phyloP scores from a whole-genome alignment of 129 eudicot genomes.

The Kitagawia praeruptora region DNA sequence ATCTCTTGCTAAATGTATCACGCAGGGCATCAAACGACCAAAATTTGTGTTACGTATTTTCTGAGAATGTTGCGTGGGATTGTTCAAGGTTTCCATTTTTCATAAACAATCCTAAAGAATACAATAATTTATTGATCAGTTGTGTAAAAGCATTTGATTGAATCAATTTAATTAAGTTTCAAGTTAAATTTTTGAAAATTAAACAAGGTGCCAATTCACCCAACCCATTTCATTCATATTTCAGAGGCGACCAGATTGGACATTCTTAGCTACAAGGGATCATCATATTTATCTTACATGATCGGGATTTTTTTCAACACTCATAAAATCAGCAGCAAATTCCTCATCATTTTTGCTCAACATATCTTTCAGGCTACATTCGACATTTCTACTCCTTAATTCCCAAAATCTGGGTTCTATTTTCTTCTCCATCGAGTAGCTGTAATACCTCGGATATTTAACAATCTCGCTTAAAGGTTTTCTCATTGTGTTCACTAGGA shows the following conservation, averaged over 20 bases:
- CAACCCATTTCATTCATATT: not conserved
- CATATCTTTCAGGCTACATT: conserved; percentile 30
- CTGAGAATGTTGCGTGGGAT: too few relatives aligned
- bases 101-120: too few relatives aligned
- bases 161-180: too few relatives aligned
- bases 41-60: too few relatives aligned
- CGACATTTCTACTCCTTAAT: conserved; percentile 38
- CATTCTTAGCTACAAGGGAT: not conserved
- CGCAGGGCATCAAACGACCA: too few relatives aligned
- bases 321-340: not conserved
- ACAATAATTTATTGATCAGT: not conserved
- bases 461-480: conserved; percentile 61
- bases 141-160: too few relatives aligned
- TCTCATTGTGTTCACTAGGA: conserved; percentile 60
- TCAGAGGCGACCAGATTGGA: not conserved
- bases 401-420: conserved; percentile 72
- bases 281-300: not conserved
- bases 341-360: conserved; percentile 2
- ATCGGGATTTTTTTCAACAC: not conserved
- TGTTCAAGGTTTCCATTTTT: too few relatives aligned
- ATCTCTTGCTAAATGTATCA: too few relatives aligned
- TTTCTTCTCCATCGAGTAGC: conserved; percentile 83
- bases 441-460: conserved; percentile 79
- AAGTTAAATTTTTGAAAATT: too few relatives aligned
- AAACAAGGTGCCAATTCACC: not conserved